These are phyloP conservation scores for Backusella mclennaniae DNA, from an alignment of 192 early-diverging fungal genomes.

Conservation along the genomic window DNA sequence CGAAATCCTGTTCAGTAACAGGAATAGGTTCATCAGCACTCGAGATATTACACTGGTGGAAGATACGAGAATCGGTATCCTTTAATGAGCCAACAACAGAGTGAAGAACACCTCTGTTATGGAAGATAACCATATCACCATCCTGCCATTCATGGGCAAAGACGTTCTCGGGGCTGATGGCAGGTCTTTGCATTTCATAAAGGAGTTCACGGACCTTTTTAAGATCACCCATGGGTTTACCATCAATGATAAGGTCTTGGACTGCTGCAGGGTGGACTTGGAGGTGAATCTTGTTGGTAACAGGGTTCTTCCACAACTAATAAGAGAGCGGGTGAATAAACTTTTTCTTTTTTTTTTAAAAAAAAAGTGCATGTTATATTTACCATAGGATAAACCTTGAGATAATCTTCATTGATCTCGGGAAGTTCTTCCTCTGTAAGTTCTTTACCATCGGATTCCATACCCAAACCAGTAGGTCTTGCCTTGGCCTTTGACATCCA, in stretches of 20 bases:
- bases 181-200: slow-evolving; percentile 31
- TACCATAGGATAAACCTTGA: slow-evolving; percentile 41
- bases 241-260: slow-evolving; percentile 38
- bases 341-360: background rate
- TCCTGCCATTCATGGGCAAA: slow-evolving; percentile 35
- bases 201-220: slow-evolving; percentile 33
- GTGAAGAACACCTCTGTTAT: slow-evolving; percentile 37
- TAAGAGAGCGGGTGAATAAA: background rate
- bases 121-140: slow-evolving; percentile 37
- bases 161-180: slow-evolving; percentile 34
- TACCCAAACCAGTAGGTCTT: slow-evolving; percentile 30
- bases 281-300: slow-evolving; percentile 35
- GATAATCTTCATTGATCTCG: slow-evolving; percentile 22
- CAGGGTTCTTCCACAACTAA: slow-evolving; percentile 39
- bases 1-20: slow-evolving; percentile 31
- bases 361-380: background rate
- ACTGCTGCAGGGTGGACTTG: slow-evolving; percentile 35
- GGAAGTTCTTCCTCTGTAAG: slow-evolving; percentile 25
- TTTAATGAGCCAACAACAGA: slow-evolving; percentile 32
- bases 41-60: slow-evolving; percentile 35
- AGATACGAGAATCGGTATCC: slow-evolving; percentile 26
- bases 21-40: slow-evolving; percentile 29
- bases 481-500: slow-evolving; percentile 36
- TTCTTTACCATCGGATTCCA: slow-evolving; percentile 35
- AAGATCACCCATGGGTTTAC: slow-evolving; percentile 33